Percentiles rank a stretch among this genome's conserved stretches.
Conservation (phyloP, 176 grass and related monocot species). For the Pharus latifolius region DNA sequence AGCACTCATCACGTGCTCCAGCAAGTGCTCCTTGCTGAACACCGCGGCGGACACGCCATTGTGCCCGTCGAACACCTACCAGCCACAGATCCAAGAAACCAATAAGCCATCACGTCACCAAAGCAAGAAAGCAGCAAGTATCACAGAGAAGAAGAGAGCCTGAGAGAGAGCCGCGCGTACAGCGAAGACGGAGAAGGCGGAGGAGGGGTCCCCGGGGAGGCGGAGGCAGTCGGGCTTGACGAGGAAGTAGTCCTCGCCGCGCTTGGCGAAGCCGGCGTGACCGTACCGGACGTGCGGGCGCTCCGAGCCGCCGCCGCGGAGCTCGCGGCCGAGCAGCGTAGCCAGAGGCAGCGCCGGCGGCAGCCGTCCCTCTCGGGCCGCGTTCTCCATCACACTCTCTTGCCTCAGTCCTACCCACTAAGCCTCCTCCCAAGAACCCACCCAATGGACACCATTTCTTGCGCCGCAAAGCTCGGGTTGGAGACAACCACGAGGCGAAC, state of each 20-base stretch:
- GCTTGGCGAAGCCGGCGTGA: constrained; percentile 78
- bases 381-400: constrained; percentile 24
- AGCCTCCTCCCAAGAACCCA: constrained; percentile 5
- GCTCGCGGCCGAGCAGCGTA: constrained; percentile 67
- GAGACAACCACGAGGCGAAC: background rate
- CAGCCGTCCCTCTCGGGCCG: constrained; percentile 15
- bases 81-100: constrained; percentile 19
- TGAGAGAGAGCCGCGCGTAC: too few species aligned
- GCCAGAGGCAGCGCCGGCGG: constrained; percentile 47
- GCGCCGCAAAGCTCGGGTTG: constrained; percentile 2
- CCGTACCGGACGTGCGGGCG: constrained; percentile 66
- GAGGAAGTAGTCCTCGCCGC: constrained; percentile 94
- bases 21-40: constrained; percentile 89
- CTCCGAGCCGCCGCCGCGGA: constrained; percentile 63
- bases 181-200: constrained; percentile 86
- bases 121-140: background rate
- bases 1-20: constrained; percentile 89
- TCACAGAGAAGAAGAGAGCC: background rate
- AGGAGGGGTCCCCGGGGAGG: constrained; percentile 48
- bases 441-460: constrained; percentile 6
- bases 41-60: constrained; percentile 87
- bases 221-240: constrained; percentile 81
- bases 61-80: constrained; percentile 90
- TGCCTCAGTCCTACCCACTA: constrained; percentile 9
- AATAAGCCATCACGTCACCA: background rate